Conservation (phyloP, 164 flowering plant genomes). For the Annona cherimola region DNA sequence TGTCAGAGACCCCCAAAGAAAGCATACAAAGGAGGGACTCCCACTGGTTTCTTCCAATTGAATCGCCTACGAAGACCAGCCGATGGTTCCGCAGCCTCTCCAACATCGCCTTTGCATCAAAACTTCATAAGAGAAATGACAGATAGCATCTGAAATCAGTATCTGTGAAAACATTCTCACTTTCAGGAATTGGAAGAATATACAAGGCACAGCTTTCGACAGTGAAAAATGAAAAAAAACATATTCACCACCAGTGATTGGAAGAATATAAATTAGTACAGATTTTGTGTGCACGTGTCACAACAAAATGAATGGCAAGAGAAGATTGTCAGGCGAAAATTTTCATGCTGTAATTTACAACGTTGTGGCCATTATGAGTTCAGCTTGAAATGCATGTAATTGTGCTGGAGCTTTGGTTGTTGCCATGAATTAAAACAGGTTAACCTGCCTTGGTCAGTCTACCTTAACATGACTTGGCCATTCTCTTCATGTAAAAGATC, state of each 20-base stretch:
- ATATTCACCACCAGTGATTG: too few relatives aligned
- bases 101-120: conserved; percentile 71
- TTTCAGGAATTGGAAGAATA: neutral
- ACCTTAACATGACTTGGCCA: neutral
- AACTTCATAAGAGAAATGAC: conserved; percentile 28
- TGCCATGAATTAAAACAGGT: neutral
- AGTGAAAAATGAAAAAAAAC: neutral
- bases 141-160: neutral
- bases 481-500: neutral
- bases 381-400: neutral
- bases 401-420: neutral
- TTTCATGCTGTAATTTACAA: too few relatives aligned
- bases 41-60: conserved; percentile 99
- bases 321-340: too few relatives aligned
- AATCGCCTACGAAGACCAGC: conserved; percentile 86
- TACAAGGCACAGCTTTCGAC: neutral
- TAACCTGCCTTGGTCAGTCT: neutral
- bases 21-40: conserved; percentile 97
- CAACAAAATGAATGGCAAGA: too few relatives aligned
- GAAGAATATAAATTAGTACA: too few relatives aligned
- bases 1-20: conserved; percentile 56
- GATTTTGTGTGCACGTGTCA: too few relatives aligned
- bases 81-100: conserved; percentile 71
- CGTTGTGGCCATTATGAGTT: too few relatives aligned
- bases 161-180: neutral